phyloP scores from a whole-genome alignment of 345 rosid species.

The Citrus australasica region DNA sequence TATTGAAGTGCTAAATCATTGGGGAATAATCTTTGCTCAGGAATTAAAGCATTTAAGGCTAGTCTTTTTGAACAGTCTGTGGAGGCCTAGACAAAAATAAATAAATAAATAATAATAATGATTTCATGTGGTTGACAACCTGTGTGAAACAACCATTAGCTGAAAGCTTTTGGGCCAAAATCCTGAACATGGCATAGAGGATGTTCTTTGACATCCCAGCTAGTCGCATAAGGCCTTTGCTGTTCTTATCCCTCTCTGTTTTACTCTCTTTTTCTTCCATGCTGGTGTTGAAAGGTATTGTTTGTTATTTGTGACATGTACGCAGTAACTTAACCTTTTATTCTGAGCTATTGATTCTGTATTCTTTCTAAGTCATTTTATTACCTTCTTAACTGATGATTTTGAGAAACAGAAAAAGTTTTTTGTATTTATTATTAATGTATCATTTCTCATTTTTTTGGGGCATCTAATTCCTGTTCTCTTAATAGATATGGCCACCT shows the following conservation, averaged over 20 bases:
- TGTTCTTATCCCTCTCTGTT: neutral
- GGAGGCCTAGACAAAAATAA: too few species aligned
- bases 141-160: too few species aligned
- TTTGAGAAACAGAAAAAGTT: neutral
- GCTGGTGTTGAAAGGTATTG: neutral
- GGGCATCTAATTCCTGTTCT: neutral
- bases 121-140: too few species aligned
- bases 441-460: neutral
- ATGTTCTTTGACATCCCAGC: neutral
- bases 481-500: slow-evolving; percentile 52
- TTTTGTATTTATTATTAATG: neutral
- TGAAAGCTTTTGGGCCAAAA: neutral
- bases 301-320: neutral
- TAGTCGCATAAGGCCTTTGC: too few species aligned
- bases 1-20: neutral
- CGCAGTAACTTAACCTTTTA: neutral
- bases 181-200: neutral
- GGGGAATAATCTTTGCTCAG: neutral
- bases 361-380: neutral
- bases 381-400: neutral
- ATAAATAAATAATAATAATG: too few species aligned
- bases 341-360: neutral
- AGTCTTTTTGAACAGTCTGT: too few species aligned
- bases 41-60: neutral
- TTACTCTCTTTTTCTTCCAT: neutral